Evolutionary conservation across 164 flowering plant species (phyloP), one percentile per base, ranked within the genome.

Genomic region (Euptelea pleiosperma): DNA sequence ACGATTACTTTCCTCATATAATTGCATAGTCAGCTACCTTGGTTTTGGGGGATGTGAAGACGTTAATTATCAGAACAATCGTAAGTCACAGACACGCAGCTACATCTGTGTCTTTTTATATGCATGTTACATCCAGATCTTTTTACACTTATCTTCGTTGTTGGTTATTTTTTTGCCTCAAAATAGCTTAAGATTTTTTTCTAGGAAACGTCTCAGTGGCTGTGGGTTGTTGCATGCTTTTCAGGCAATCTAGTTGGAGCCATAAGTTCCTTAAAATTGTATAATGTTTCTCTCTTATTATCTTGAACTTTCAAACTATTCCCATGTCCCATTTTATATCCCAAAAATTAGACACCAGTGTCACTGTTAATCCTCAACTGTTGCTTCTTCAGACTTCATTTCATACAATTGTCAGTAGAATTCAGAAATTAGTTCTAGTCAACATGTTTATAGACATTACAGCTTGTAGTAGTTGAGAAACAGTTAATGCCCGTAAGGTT

Each of bases 381-480:
- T 34, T 44, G 12, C 10, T 55, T 63, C 4, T 54, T 46, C 40
- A 46, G 30, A 45, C 22, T 40, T 40, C 34, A 6, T 49, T 16
- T 24, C 5, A 1, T 29, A 22, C 19, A 39, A n/a, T 19, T 19
- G 2, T 64, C 7, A 24, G 28, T 45, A 8, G n/a, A 58, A 25
- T 10, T 35, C 26, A 21, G 40, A 19, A 3, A 43, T 36, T 66
- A 15, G 41, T 40, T 2, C 8, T 22, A 28, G 22, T 46, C 37
- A 11, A 49, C 19, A 24, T 41, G 29, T 39, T 40, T 29, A 18
- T 40, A 31, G 50, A 22, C 12, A 50, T 50, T 44, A 41, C 29
- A 44, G 45, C 40, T 28, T 58, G 18, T 45, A 4, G 11, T 24
- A 18, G 26, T 43, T 36, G 40, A 29, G 55, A 25, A 47, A 14